Conservation (phyloP, 441 rosid genomes). For the Gossypium lobatum region DNA sequence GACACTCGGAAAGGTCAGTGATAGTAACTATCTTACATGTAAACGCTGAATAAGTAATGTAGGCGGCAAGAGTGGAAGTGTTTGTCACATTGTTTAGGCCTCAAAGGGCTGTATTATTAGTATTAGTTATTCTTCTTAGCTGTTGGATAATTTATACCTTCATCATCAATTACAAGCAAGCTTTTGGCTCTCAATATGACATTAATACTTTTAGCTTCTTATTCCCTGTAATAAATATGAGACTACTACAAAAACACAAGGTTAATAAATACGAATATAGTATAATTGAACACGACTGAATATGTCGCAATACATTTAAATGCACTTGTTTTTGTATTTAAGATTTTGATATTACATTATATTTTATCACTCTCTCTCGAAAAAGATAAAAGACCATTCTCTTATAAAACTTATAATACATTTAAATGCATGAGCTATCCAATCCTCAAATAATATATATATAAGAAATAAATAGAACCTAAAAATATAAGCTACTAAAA, state of each 20-base stretch:
- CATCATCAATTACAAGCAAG: neutral
- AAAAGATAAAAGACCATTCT: neutral
- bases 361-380: neutral
- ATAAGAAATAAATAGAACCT: too few relatives aligned
- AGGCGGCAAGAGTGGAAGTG: neutral
- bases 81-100: neutral
- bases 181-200: neutral
- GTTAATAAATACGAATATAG: too few relatives aligned
- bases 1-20: neutral
- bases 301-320: too few relatives aligned
- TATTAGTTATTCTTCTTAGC: neutral
- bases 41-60: neutral
- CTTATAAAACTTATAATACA: neutral
- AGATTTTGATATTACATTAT: too few relatives aligned
- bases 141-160: neutral
- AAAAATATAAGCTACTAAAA: neutral
- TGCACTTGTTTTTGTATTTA: too few relatives aligned
- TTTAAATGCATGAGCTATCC: neutral
- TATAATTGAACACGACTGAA: too few relatives aligned
- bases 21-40: neutral
- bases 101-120: neutral
- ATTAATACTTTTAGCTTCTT: neutral
- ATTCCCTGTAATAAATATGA: neutral
- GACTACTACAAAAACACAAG: too few relatives aligned
- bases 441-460: neutral